Base-by-base conservation (phyloP, 306 rosid genomes). In the Datisca glomerata region DNA sequence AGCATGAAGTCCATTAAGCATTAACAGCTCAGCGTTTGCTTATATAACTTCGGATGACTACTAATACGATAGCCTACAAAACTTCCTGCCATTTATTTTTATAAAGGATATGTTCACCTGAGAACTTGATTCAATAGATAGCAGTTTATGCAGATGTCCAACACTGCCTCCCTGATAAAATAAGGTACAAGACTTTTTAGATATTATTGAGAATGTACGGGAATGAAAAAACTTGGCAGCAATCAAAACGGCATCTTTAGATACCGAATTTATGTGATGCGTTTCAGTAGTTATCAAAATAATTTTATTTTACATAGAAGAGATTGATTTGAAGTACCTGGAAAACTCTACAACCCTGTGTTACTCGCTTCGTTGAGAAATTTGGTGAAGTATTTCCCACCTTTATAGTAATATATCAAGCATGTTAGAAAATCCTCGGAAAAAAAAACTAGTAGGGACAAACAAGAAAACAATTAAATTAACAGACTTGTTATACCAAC, bases 101-200 rank as follows among this genome's bases (percentile, higher is more conserved):
- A n/a, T n/a, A n/a, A n/a, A n/a, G n/a, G n/a, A 59, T 46, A 18
- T 35, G 21, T 24, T 59, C 64, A 85, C 98, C 94, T 84, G 93
- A 3, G 96, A 69, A 54, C 98, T 91, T 53, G 98, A 80, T 66
- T 71, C 98, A 55, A 91, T 75, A 46, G 83, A 65, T 57, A 91
- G 94, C 64, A 84, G 64, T 54, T 78, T 84, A 64, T 91, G 98
- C 44, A 91, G 84, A 71, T 91, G 98, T 47, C 61, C 78, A 47
- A 91, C 96, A 36, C 64, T 78, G 71, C 98, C 98, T 63, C 98
- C 98, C 96, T 87, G 76, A 44, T 67, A 66, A 61, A 41, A 56
- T 16, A 22, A 21, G 20, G 19, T 10, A 13, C 18, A 49, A 31
- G 9, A 31, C 13, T 8, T 12, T 31, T 8, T 8, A 31, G 9